A percentile compares a stretch with the other conserved stretches of the same genome.
Evolutionary conservation across 495 filamentous ascomycete genomes (phyloP).

Genomic region (Penicillium roqueforti): DNA sequence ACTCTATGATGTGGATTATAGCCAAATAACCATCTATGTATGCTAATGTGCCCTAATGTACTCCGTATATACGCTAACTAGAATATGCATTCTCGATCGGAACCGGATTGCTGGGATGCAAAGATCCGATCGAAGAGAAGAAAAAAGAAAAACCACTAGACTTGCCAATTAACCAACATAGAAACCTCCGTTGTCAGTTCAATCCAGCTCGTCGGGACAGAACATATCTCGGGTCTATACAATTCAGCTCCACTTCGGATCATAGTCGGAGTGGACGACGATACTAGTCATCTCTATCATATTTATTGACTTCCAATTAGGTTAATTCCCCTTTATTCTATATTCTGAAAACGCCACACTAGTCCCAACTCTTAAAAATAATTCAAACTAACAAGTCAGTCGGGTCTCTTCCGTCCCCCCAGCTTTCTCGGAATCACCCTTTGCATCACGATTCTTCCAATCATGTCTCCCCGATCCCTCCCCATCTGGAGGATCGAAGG

Average conservation of each 20-base stretch:
- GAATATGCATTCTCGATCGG: slow-evolving; percentile 12
- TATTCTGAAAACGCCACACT: too few relatives aligned
- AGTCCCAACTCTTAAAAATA: too few relatives aligned
- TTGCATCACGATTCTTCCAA: slow-evolving; percentile 1
- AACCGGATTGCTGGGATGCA: slow-evolving; percentile 18
- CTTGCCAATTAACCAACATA: too few relatives aligned
- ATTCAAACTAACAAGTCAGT: not conserved
- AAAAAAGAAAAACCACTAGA: not conserved
- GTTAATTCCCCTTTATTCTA: too few relatives aligned
- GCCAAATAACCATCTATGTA: too few relatives aligned
- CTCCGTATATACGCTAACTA: not conserved
- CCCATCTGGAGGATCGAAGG: slow-evolving; percentile 1
- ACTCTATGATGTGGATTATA: too few relatives aligned
- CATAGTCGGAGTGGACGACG: too few relatives aligned
- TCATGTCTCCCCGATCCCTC: slow-evolving; percentile 7
- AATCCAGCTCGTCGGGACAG: not conserved
- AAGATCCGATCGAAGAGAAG: not conserved
- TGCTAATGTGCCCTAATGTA: too few relatives aligned
- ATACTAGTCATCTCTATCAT: too few relatives aligned
- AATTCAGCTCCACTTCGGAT: not conserved
- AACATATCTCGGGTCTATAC: not conserved
- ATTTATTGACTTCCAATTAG: too few relatives aligned
- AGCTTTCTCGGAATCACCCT: not conserved
- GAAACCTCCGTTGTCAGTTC: not conserved
- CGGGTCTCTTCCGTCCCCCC: not conserved